Evolutionary conservation across 2,329 filamentous ascomycete species (phyloP), one percentile per base, ranked within the genome.

Genomic region (Phoma sp.): DNA sequence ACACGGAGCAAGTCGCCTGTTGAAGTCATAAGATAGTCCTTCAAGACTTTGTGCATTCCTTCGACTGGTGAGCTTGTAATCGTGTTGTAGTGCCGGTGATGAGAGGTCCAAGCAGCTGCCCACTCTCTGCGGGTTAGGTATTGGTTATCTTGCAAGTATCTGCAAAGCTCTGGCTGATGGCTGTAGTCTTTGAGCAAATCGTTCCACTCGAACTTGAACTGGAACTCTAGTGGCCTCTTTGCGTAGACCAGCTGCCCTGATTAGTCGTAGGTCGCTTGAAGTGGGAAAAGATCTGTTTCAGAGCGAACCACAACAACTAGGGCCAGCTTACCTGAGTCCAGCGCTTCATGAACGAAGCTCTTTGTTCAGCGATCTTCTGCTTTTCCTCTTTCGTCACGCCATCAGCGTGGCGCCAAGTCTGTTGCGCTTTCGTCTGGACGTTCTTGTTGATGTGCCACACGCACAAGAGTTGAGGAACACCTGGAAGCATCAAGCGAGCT

Each of bases 341-440:
- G 21, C 48, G 52, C 14, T 56, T 56, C 30, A 59, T 56, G 15
- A 59, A 59, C n/a, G 7, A 15, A 42, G 48, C 28, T 28, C 48
- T 53, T 7, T 56, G 14, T 21, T 53, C 25, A 30, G 48, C 30
- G 18, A 59, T 56, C 36, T 20, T 53, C 53, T 56, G 25, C 30
- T 56, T 56, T 18, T 49, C 53, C 25, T 56, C 53, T 45, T 51
- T 59, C 11, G 48, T 59, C 15, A n/a, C 15, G 33, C 47, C 45
- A 45, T 59, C 26, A 20, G 53, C 56, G 12, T 56, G 48, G 38
- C 48, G 36, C 52, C 40, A 59, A 12, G 20, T 47, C 37, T 56
- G 52, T 49, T 59, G 42, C 11, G 49, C 56, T 34, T 59, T 56
- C 5, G 56, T 51, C 53, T 53, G 40, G 36, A 59, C 53, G 45